Base-by-base conservation (phyloP, 139 green algal genomes). In the Picochlorum costavermella region DNA sequence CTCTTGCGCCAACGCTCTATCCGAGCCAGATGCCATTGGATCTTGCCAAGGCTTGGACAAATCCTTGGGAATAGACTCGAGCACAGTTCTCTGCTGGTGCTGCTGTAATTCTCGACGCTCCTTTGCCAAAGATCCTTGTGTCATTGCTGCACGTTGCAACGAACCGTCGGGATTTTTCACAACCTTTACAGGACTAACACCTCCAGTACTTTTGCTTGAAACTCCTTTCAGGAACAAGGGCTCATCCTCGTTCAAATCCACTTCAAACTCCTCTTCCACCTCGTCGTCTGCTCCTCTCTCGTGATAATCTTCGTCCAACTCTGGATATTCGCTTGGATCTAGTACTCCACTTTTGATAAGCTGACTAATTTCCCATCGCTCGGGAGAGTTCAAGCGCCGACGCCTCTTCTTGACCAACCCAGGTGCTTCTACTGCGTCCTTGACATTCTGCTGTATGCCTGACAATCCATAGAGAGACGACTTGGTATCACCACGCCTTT, bases 101-200 rank as follows among this genome's bases (percentile, higher is more conserved):
- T 97, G 82, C 68, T 84, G 73, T n/a, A 98, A 79, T 79, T 99
- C 93, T 2, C 92, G 76, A 31, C 93, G 75, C 80, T 99, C 93
- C 85, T 98, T 98, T 44, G 90, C 81, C 66, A 99, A 71, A 12
- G 92, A 89, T 13, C 64, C 80, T 80, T 92, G 77, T 20, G 92
- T 97, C 92, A 98, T 97, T 16, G 93, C 93, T 8, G 93, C 91
- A 2, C 93, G 78, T 86, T 98, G 92, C 80, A 99, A 77, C 55
- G 62, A 88, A 50, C 93, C 93, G 59, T 99, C 93, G 0, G 93
- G 93, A 74, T 98, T 98, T 72, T 97, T 97, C 23, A 98, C 92
- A 43, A 99, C 96, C 81, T 96, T 96, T 72, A 99, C 86, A 33
- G 93, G 93, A 44, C 45, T 78, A 33, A 36, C 50, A 28, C 13